Evolutionary conservation across 1,139 yeast genomes (phyloP).

Genomic region (Blastobotrys illinoisensis): DNA sequence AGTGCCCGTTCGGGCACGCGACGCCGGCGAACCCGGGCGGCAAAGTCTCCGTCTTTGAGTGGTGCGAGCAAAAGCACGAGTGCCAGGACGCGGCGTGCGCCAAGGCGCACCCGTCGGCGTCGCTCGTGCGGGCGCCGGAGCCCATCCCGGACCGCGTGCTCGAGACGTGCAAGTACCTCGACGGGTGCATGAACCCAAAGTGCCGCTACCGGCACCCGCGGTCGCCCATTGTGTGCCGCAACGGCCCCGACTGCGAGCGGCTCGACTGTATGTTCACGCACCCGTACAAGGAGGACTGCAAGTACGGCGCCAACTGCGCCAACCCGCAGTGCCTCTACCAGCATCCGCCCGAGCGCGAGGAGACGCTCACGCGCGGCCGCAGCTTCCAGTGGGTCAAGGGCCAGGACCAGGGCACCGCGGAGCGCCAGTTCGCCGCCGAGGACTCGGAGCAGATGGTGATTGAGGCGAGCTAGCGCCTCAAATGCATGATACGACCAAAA

Average conservation of each 20-base stretch:
- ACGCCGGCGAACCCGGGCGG: slow-evolving; percentile 78
- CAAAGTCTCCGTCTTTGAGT: slow-evolving; percentile 58
- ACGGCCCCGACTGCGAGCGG: slow-evolving; percentile 70
- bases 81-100: slow-evolving; percentile 59
- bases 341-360: slow-evolving; percentile 71
- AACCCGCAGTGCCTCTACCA: slow-evolving; percentile 64
- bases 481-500: not conserved
- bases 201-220: slow-evolving; percentile 86
- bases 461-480: not conserved
- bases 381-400: slow-evolving; percentile 37
- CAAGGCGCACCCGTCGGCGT: slow-evolving; percentile 78
- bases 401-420: slow-evolving; percentile 37
- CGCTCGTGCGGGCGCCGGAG: slow-evolving; percentile 27
- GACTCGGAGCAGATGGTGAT: slow-evolving; percentile 70
- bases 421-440: slow-evolving; percentile 70
- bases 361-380: slow-evolving; percentile 13
- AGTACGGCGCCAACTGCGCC: slow-evolving; percentile 68
- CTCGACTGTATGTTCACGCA: slow-evolving; percentile 78
- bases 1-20: slow-evolving; percentile 88
- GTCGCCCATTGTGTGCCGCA: slow-evolving; percentile 67
- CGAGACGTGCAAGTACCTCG: slow-evolving; percentile 78
- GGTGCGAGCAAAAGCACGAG: slow-evolving; percentile 69
- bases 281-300: slow-evolving; percentile 73
- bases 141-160: slow-evolving; percentile 33
- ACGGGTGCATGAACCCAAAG: slow-evolving; percentile 64